phyloP scores from a whole-genome alignment of 148 eudicot genomes.

The Nepenthes gracilis region DNA sequence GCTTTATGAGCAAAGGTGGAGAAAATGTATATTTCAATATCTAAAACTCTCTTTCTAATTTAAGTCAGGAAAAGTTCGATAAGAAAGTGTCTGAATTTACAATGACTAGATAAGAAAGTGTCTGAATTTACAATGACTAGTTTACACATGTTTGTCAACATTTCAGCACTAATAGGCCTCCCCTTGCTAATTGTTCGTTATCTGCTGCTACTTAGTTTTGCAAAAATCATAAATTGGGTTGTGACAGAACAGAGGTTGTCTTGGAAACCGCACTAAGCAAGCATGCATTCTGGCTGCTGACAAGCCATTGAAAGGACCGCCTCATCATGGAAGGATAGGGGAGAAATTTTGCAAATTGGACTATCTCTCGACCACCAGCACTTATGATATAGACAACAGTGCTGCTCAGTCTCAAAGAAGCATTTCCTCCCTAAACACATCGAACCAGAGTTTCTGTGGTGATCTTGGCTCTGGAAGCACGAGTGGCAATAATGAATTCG shows the following conservation, averaged over 20 bases:
- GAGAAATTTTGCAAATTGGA: conserved; percentile 33
- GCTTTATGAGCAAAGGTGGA: too few species aligned
- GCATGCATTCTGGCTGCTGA: conserved; percentile 30
- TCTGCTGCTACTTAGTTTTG: not conserved
- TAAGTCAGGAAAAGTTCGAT: too few species aligned
- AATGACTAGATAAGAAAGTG: too few species aligned
- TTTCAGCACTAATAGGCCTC: too few species aligned
- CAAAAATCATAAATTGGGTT: conserved; percentile 3
- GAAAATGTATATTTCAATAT: too few species aligned
- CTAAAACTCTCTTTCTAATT: too few species aligned
- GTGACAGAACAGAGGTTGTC: conserved; percentile 48
- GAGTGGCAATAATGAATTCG: conserved; percentile 21
- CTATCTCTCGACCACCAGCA: conserved; percentile 56
- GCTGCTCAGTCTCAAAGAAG: conserved; percentile 38
- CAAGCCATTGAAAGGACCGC: conserved; percentile 34
- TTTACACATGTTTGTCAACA: too few species aligned
- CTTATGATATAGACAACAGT: conserved; percentile 33
- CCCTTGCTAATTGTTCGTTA: too few species aligned
- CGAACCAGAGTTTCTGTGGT: conserved; percentile 28
- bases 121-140: too few species aligned
- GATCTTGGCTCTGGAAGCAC: conserved; percentile 14
- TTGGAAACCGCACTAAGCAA: conserved; percentile 41
- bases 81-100: too few species aligned
- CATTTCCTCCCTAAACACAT: conserved; percentile 30
- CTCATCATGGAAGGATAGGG: conserved; percentile 16